A percentile compares a stretch with the other conserved stretches of the same genome.
These are phyloP conservation scores for Colletotrichum sp. DNA, from an alignment of 2,329 filamentous ascomycete genomes.

Conservation along the genomic window DNA sequence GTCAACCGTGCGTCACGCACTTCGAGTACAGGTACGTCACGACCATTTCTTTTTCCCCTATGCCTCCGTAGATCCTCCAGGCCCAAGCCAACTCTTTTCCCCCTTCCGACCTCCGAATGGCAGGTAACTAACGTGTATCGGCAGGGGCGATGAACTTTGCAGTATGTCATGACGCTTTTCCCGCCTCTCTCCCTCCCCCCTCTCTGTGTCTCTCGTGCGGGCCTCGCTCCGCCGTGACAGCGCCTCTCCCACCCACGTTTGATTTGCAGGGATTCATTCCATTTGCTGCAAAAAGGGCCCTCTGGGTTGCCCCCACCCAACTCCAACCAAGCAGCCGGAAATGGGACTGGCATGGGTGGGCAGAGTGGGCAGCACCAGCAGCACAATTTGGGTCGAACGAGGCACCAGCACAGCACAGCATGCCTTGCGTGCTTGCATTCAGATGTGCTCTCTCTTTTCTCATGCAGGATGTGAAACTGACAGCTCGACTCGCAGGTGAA, in stretches of 20 bases:
- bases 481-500: constrained; percentile 30
- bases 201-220: not conserved
- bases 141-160: constrained; percentile 49
- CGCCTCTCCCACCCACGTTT: not conserved
- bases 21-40: constrained; percentile 46
- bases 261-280: not conserved
- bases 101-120: not conserved
- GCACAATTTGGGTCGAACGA: not conserved
- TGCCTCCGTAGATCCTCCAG: not conserved
- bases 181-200: not conserved
- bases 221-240: not conserved
- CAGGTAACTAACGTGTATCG: constrained; percentile 2
- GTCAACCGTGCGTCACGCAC: constrained; percentile 47
- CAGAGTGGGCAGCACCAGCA: not conserved
- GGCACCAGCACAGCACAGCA: not conserved
- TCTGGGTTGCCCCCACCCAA: not conserved
- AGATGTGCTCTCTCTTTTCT: not conserved
- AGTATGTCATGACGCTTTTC: constrained; percentile 35
- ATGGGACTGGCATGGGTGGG: constrained; percentile 4
- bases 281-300: not conserved
- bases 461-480: not conserved
- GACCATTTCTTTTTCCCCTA: not conserved
- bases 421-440: not conserved
- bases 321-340: constrained; percentile 9
- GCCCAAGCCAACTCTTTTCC: not conserved